Conservation (phyloP, 1,139 yeast species). For the Lodderomyces margitis region DNA sequence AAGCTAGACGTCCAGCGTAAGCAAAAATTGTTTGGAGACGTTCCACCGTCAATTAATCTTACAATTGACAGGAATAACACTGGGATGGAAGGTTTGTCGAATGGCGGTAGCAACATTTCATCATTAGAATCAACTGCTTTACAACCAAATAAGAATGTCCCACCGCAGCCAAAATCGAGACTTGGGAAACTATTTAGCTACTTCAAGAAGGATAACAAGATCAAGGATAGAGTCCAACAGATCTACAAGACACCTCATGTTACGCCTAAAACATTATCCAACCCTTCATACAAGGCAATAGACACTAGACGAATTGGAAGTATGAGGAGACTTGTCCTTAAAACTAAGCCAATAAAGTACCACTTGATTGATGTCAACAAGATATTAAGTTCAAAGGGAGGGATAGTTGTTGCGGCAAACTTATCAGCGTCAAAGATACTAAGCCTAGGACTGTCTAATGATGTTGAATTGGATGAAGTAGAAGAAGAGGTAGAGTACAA, state of each 20-base stretch:
- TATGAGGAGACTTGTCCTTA: slow-evolving; percentile 38
- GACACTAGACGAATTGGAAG: slow-evolving; percentile 20
- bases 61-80: slow-evolving; percentile 1
- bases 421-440: slow-evolving; percentile 19
- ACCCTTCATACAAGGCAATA: slow-evolving; percentile 16
- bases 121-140: slow-evolving; percentile 16
- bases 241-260: slow-evolving; percentile 2
- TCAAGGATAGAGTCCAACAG: not conserved
- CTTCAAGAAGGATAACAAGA: slow-evolving; percentile 2
- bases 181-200: slow-evolving; percentile 27
- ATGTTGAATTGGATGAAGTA: slow-evolving; percentile 22
- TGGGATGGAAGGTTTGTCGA: not conserved
- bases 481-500: slow-evolving; percentile 18
- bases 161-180: slow-evolving; percentile 17
- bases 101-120: slow-evolving; percentile 3
- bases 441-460: slow-evolving; percentile 17
- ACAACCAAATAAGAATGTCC: slow-evolving; percentile 19
- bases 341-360: slow-evolving; percentile 42
- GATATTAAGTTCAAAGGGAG: slow-evolving; percentile 35
- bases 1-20: slow-evolving; percentile 11
- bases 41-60: not conserved
- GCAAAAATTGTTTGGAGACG: slow-evolving; percentile 15
- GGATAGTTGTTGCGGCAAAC: slow-evolving; percentile 26
- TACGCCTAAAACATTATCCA: slow-evolving; percentile 16
- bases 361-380: slow-evolving; percentile 46